Base-by-base conservation (phyloP, 2,329 filamentous ascomycete genomes). In the Lasiodiplodia sp. region DNA sequence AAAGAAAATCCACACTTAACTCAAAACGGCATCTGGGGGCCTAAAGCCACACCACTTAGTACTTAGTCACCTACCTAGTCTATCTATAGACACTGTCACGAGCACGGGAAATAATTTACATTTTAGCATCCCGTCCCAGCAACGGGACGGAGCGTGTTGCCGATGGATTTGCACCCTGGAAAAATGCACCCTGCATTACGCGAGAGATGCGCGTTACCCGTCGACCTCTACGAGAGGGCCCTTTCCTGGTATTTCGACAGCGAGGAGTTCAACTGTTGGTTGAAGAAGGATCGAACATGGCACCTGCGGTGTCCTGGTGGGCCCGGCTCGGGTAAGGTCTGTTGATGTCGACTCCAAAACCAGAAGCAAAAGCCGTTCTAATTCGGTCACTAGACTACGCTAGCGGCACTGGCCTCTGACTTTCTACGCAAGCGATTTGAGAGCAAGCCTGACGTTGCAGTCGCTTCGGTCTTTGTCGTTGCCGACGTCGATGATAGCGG, bases 211-310 rank as follows among this genome's bases (percentile, higher is more conserved):
- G 18, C 44, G 8, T n/a, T 47, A 8, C 52, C 49, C 71, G 51
- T 55, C 63, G 73, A 75, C 47, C 72, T 74, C 34, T 71, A 71
- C 37, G 55, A 60, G 2, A 31, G 40, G 25, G 37, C 73, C 11
- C 72, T 71, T 25, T 66, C 69, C 14, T 72, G 69, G 69, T 70
- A 75, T n/a, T 69, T 69, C 38, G 31, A 49, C 5, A 34, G 40
- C 8, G 47, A 68, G 10, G 65, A 63, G 7, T 69, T 68, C 23
- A 5, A 16, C 4, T 28, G 28, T 34, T 69, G 68, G 68, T 16
- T 28, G 28, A 16, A 21, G 28, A 34, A 44, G 18, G 44, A 57
- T 18, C 18, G 44, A 18, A 40, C 21, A 10, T 69, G 68, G 68
- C 68, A 69, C 56, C 44, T 69, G 16, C 66, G 47, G 8, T 69